Percentiles rank a stretch among this genome's conserved stretches.
phyloP scores from a whole-genome alignment of 2,329 filamentous ascomycete species.

The Diaporthe humulicola region DNA sequence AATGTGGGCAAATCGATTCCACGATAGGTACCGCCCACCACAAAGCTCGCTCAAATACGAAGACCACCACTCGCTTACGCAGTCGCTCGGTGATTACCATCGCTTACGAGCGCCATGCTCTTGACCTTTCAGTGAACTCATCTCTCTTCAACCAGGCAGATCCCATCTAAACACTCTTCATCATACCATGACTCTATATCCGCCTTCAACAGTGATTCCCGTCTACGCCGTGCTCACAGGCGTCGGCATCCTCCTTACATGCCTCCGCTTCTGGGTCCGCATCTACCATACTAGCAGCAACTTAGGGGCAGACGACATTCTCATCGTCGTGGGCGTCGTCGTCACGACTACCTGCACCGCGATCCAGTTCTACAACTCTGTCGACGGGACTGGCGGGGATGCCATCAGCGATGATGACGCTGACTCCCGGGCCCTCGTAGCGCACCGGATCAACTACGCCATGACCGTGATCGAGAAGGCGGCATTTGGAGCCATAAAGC shows the following conservation, averaged over 20 bases:
- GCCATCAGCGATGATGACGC: background rate
- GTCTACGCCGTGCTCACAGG: background rate
- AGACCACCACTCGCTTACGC: background rate
- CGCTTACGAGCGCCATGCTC: too few relatives aligned
- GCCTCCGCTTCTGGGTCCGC: background rate
- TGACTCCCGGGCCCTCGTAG: background rate
- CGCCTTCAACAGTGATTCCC: background rate
- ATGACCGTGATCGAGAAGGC: background rate
- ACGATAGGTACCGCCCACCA: background rate
- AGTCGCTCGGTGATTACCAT: background rate
- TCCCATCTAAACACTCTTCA: background rate
- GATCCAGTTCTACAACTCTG: slow-evolving; percentile 4
- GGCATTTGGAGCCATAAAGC: background rate
- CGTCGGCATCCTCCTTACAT: background rate
- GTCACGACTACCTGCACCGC: background rate
- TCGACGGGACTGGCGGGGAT: background rate
- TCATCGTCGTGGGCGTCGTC: background rate
- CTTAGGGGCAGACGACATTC: background rate
- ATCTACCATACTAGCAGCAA: background rate
- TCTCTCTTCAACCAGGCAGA: background rate
- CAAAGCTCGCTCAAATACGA: too few relatives aligned
- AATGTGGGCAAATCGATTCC: background rate
- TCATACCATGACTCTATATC: background rate
- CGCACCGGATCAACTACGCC: background rate
- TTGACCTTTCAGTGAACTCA: too few relatives aligned